These are phyloP conservation scores for Botrytis tulipae DNA, from an alignment of 2,329 filamentous ascomycete genomes.

Conservation along the genomic window DNA sequence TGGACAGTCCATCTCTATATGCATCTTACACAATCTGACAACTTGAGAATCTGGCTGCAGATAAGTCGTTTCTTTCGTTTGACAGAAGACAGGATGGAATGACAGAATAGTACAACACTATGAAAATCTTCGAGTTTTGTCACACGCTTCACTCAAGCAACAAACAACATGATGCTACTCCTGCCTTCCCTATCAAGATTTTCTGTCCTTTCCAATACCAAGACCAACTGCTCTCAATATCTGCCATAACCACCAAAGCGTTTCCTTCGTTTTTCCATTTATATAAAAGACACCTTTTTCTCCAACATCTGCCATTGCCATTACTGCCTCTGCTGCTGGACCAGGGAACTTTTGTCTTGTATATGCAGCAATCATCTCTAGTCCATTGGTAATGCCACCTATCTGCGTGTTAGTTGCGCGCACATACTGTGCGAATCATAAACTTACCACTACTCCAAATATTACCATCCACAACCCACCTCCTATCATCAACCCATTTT, in stretches of 20 bases:
- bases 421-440: background rate
- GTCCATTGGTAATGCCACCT: conserved; percentile 54
- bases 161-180: background rate
- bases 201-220: conserved; percentile 28
- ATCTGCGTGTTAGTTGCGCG: conserved; percentile 17
- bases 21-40: background rate
- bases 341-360: conserved; percentile 46
- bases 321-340: conserved; percentile 44
- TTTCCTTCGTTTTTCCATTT: conserved; percentile 40
- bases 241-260: conserved; percentile 42
- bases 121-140: background rate
- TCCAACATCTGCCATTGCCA: conserved; percentile 49
- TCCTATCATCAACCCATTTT: conserved; percentile 47
- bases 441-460: conserved; percentile 51
- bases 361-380: conserved; percentile 55
- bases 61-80: background rate
- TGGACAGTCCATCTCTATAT: background rate
- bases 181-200: background rate
- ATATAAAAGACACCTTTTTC: conserved; percentile 48
- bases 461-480: conserved; percentile 54
- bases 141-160: background rate
- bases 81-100: background rate
- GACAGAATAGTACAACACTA: background rate
- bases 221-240: conserved; percentile 42
- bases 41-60: background rate